phyloP scores from a whole-genome alignment of 139 green algal species.

The Diplosphaera chodatii region DNA sequence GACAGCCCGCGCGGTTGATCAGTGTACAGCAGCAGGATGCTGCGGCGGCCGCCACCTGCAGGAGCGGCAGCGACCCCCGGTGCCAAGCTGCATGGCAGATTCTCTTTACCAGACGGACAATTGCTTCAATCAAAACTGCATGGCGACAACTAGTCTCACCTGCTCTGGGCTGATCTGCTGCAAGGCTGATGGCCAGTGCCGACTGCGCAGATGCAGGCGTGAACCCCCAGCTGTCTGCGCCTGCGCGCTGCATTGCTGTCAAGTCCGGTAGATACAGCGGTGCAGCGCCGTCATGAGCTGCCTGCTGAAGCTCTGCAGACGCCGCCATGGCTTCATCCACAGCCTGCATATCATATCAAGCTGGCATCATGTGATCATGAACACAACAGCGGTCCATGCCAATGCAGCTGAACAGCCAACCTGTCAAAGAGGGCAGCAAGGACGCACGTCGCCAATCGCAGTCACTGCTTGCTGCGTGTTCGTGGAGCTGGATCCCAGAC shows the following conservation, averaged over 20 bases:
- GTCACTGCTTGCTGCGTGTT: not conserved
- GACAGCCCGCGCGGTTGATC: constrained; percentile 54
- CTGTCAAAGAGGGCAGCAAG: no score
- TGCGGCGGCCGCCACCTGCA: not conserved
- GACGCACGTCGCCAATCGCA: constrained; percentile 15
- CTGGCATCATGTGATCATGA: no score
- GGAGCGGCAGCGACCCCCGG: no score
- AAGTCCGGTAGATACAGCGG: not conserved
- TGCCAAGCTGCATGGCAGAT: no score
- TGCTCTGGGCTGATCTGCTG: not conserved
- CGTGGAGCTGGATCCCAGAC: no score
- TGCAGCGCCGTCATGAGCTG: not conserved
- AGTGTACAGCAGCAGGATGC: constrained; percentile 44
- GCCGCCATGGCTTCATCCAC: not conserved
- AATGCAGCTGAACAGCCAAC: no score
- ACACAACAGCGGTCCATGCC: no score
- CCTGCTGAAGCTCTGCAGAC: not conserved
- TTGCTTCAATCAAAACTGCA: no score
- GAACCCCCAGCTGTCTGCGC: constrained; percentile 8
- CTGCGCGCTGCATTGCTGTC: constrained; percentile 2
- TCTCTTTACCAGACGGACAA: no score
- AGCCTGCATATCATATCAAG: no score
- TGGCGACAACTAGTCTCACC: no score
- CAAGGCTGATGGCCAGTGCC: constrained; percentile 6
- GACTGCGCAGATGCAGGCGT: constrained; percentile 27